Base-by-base conservation (phyloP, 164 flowering plant genomes). In the Kingdonia uniflora region DNA sequence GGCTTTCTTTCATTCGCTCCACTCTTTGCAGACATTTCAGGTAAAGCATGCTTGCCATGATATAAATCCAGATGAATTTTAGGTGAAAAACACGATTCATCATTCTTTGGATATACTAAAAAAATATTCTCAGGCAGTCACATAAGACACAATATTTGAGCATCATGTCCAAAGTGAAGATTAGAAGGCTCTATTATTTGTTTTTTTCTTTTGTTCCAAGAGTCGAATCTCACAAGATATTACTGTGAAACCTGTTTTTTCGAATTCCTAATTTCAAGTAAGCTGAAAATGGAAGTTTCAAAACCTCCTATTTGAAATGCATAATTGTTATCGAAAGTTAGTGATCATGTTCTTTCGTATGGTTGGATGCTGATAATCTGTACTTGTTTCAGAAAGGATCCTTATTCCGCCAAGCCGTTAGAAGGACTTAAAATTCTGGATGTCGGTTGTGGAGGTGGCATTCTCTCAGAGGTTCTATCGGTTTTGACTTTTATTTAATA, bases 391-490 rank as follows among this genome's bases (percentile, higher is more conserved):
- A 87, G 98, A 56, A 91, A 75, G 74, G 84, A 91, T 74, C 95
- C 90, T 53, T 20, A 54, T 44, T 62, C 63, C 52, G 56, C 86
- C 4, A 79, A 78, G 73, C 98, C 98, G 59, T 71, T 92, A 59
- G 89, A 88, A 72, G 98, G 96, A 51, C 68, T 92, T 17, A 87
- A 74, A 55, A 65, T 92, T 62, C 63, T 74, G 23, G 98, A 92
- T 73, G 87, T 92, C 58, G 98, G 98, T 57, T 92, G 98, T 75
- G 98, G 98, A 48, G 96, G 98, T 61, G 98, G 98, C 55, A 80
- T 92, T 58, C 76, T 92, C 45, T 87, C 98, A 11, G 98, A 92
- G 95, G 98, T 87, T 74, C 49, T 45, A 16, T 55, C 35, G 8
- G 35, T 8, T 29, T 29, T 29, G 35, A 3, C 8, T 29, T 29